Conservation (phyloP, 2,329 filamentous ascomycete species). For the Dothiorella sarmentorum region DNA sequence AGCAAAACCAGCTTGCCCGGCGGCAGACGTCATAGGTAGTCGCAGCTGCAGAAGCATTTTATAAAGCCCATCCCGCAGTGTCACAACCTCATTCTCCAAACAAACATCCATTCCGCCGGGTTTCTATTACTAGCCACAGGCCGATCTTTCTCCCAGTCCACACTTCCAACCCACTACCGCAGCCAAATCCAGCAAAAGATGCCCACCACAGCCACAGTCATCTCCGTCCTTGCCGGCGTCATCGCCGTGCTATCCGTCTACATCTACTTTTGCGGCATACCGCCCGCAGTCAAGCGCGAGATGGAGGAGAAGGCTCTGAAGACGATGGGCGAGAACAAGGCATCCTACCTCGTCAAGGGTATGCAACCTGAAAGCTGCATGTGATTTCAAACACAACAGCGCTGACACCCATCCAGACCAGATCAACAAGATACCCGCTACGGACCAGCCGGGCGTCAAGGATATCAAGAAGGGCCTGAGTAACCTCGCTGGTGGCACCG, state of each 20-base stretch:
- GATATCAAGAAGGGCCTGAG: constrained; percentile 36
- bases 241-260: constrained; percentile 36
- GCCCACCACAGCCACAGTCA: constrained; percentile 22
- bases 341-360: constrained; percentile 41
- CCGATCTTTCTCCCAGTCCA: not conserved
- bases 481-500: constrained; percentile 33
- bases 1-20: constrained; percentile 6
- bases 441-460: constrained; percentile 38
- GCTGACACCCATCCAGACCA: constrained; percentile 29
- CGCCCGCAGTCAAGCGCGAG: constrained; percentile 45
- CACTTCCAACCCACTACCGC: not conserved
- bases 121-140: not conserved
- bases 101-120: not conserved
- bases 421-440: constrained; percentile 38
- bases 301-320: constrained; percentile 46
- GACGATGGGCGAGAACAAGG: constrained; percentile 54
- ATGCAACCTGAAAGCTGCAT: not conserved
- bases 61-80: not conserved
- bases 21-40: constrained; percentile 11
- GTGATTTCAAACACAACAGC: not conserved
- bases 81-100: not conserved
- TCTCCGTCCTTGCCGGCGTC: constrained; percentile 35
- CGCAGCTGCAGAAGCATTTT: not conserved
- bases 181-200: constrained; percentile 9
- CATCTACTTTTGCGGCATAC: constrained; percentile 48